Base-by-base conservation (phyloP, 306 rosid species). In the Medicago lupulina region DNA sequence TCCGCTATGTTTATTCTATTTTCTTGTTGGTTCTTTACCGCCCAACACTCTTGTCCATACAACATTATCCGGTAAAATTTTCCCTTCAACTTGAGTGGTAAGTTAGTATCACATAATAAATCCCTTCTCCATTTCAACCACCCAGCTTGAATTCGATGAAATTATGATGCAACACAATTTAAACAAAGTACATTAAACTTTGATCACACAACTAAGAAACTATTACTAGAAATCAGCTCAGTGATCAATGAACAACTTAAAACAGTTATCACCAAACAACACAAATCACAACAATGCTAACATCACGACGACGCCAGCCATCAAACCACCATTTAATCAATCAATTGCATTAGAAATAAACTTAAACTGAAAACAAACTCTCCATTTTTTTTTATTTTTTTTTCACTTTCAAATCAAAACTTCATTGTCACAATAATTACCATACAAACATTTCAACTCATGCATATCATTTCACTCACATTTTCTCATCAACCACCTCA, bases 131-230 rank as follows among this genome's bases (percentile, higher is more conserved):
- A 28, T 28, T 25, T 25, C 28, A 25, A 25, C 3, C 28, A 25
- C 28, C 28, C 2, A 25, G 28, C 28, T 25, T 28, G 31, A 28
- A 3, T 28, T 28, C 31, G 31, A 28, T 28, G 31, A 28, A 28
- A 28, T 28, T 28, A 28, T 28, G 4, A 28, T 28, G 3, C 31
- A 28, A 28, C 31, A 28, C 16, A 17, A 51, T 7, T 21, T 34
- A 34, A 69, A 76, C 51, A 14, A 61, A 8, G 0, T 14, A 31
- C 0, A 3, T 16, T 25, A 47, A 13, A 67, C 21, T 44, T 14
- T 38, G n/a, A 16, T 41, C n/a, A 63, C 72, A 47, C 69, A 58
- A 12, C 49, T 5, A 43, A 64, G 18, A 40, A 72, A 17, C 18
- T 36, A 79, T 21, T 39, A 49, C 40, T 12, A 39, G 21, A 38